phyloP scores from a whole-genome alignment of 305 asterid genomes.

The Plantago lanceolata region DNA sequence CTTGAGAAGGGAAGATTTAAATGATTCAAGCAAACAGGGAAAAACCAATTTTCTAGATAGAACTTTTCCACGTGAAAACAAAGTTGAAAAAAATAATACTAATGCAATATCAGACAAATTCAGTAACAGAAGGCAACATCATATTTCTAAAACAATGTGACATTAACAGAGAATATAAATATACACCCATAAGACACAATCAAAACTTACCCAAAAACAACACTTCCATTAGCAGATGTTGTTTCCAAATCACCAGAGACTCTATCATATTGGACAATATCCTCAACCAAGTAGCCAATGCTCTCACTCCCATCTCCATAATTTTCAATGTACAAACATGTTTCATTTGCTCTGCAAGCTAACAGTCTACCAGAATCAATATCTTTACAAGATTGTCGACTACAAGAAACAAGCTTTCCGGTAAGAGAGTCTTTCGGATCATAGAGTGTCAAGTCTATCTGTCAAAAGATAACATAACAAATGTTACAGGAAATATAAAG shows the following conservation, averaged over 20 bases:
- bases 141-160: slow-evolving; percentile 6
- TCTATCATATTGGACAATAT: slow-evolving; percentile 75
- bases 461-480: slow-evolving; percentile 30
- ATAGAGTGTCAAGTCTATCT: slow-evolving; percentile 88
- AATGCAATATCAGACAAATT: slow-evolving; percentile 16
- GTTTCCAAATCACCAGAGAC: slow-evolving; percentile 97
- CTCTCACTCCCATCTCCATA: slow-evolving; percentile 94
- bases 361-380: slow-evolving; percentile 47
- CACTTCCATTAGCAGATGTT: slow-evolving; percentile 81
- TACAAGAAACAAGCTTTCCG: slow-evolving; percentile 59
- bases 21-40: slow-evolving; percentile 10
- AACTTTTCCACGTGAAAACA: background rate
- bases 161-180: too few relatives aligned
- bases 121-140: too few relatives aligned
- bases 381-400: slow-evolving; percentile 58
- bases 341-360: slow-evolving; percentile 61
- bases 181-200: slow-evolving; percentile 18
- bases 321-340: slow-evolving; percentile 79
- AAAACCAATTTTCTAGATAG: background rate
- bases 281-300: slow-evolving; percentile 95
- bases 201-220: slow-evolving; percentile 82
- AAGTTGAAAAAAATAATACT: background rate
- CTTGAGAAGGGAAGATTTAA: slow-evolving; percentile 14
- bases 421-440: slow-evolving; percentile 69
- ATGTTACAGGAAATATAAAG: slow-evolving; percentile 22